These are phyloP conservation scores for Leptographium flavum DNA, from an alignment of 2,329 filamentous ascomycete genomes.

Conservation along the genomic window DNA sequence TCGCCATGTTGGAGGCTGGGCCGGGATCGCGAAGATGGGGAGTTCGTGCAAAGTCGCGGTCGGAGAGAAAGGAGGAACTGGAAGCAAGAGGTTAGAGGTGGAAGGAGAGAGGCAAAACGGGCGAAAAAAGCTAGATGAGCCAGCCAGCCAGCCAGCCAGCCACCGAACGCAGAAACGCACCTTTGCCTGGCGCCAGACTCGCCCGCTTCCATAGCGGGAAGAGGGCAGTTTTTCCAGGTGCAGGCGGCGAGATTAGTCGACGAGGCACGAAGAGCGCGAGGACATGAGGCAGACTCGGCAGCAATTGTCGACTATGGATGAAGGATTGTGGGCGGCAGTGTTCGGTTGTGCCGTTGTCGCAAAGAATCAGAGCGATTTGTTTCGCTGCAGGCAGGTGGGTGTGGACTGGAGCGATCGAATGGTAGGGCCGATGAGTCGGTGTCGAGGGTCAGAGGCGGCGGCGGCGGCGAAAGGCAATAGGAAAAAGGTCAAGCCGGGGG, in stretches of 20 bases:
- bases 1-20: constrained; percentile 23
- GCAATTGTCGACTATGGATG: no score
- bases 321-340: no score
- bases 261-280: background rate
- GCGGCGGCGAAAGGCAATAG: no score
- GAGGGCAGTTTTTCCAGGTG: background rate
- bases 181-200: constrained; percentile 24
- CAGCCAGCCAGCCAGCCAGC: background rate
- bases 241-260: constrained; percentile 6
- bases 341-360: no score
- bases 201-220: constrained; percentile 25
- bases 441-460: no score
- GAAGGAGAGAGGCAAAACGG: background rate
- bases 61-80: constrained; percentile 5
- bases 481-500: background rate
- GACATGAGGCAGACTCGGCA: background rate
- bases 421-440: no score
- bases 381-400: no score
- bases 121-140: background rate
- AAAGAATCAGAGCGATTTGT: no score
- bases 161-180: constrained; percentile 14
- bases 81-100: constrained; percentile 16
- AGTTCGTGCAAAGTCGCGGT: constrained; percentile 1
- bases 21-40: constrained; percentile 16
- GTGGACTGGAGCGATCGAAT: no score